Evolutionary conservation across 768 basidiomycete species (phyloP), one percentile per base, ranked within the genome.

Genomic region (Mycena polygramma): DNA sequence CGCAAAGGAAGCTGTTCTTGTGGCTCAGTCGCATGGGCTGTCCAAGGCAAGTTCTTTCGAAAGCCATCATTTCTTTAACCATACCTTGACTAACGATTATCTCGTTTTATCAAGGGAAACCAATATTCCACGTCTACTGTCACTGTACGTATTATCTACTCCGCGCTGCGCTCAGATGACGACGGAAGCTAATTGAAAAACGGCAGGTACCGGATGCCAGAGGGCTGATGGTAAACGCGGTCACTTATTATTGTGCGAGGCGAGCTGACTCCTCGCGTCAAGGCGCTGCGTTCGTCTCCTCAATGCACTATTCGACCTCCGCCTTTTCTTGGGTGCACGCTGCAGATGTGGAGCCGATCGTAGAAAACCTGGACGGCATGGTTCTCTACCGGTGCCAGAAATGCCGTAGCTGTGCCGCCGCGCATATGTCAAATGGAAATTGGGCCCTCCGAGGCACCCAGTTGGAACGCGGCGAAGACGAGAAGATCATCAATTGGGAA

Each of bases 401-500:
- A 4, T 75, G 74, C 52, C 71, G 66, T 35, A 63, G 62, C 58
- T 69, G 65, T 26, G 58, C 66, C 49, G 69, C 71, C 7, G 55
- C 66, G 7, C 68, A 64, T 15, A 62, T 68, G 45, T 20, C 53
- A 0, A 64, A 3, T 36, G 11, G 57, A 26, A 73, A 73, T n/a
- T 72, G 71, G 66, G 63, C 68, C 30, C 39, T 75, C 13, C 65
- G 71, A 7, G 58, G 55, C 57, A 57, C 65, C n/a, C 71, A 75
- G 15, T 54, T 75, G 36, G 74, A 57, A 19, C 68, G 74, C 65
- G 74, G 71, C 45, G 71, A 65, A 39, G 24, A 48, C 46, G 74
- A 72, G 24, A 75, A 71, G 35, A 66, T 75, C 3, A 66, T 65
- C 24, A 52, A 63, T 19, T 75, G 71, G 71, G 74, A 75, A 7